A percentile compares a stretch with the other conserved stretches of the same genome.
phyloP scores from a whole-genome alignment of 163 green algal species.

The Scenedesmus sp. region DNA sequence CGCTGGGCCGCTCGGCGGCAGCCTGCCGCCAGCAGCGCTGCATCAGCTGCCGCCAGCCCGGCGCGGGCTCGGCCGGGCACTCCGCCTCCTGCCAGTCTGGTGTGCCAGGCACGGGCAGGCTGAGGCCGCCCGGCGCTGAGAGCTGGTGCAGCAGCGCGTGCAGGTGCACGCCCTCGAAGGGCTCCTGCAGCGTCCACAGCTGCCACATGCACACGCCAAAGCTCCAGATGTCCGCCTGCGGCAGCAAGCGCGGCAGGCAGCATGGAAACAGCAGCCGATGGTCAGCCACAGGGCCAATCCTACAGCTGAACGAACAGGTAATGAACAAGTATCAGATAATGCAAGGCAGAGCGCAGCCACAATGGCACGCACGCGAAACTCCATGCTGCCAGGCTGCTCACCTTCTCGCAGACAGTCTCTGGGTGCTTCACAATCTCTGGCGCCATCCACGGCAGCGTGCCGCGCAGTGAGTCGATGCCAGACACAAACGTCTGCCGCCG shows the following conservation, averaged over 20 bases:
- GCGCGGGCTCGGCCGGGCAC: conserved; percentile 61
- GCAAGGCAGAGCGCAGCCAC: not conserved
- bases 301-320: not conserved
- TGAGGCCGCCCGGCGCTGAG: conserved; percentile 54
- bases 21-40: conserved; percentile 78
- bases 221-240: conserved; percentile 3
- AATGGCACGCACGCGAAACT: not conserved
- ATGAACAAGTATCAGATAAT: not conserved
- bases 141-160: conserved; percentile 86
- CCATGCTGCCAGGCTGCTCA: not conserved
- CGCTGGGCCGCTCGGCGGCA: conserved; percentile 66
- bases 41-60: conserved; percentile 75
- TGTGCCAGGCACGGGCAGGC: conserved; percentile 37
- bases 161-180: conserved; percentile 78
- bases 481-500: conserved; percentile 55
- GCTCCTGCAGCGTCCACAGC: conserved; percentile 73
- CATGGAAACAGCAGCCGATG: not conserved
- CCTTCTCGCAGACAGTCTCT: conserved; percentile 13
- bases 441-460: conserved; percentile 88
- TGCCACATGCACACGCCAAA: conserved; percentile 72
- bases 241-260: not conserved
- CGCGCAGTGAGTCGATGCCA: conserved; percentile 69
- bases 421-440: conserved; percentile 80
- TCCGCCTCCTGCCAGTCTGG: conserved; percentile 24
- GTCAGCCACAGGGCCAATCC: not conserved